A percentile compares a stretch with the other conserved stretches of the same genome.
phyloP scores from a whole-genome alignment of 208 protist species.

The Angomonas deanei region DNA sequence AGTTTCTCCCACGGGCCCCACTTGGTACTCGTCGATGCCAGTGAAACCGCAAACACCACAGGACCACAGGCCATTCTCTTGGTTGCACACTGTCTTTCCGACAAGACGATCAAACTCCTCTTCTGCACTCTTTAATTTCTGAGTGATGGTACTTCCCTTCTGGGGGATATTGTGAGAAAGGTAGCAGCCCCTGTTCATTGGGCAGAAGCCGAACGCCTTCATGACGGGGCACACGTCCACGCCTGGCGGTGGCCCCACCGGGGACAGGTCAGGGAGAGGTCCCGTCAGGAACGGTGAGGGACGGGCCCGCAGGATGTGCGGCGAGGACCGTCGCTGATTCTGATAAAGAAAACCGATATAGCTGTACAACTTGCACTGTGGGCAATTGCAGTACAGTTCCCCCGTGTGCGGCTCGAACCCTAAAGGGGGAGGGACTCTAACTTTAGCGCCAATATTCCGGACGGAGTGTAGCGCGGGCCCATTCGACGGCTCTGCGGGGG shows the following conservation, averaged over 20 bases:
- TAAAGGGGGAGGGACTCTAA: not conserved
- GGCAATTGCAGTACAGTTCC: constrained; percentile 37
- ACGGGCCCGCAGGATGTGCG: constrained; percentile 64
- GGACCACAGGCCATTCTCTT: constrained; percentile 42
- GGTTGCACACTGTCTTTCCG: constrained; percentile 27
- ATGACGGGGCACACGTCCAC: constrained; percentile 57
- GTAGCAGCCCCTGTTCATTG: constrained; percentile 64
- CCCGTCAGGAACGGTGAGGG: constrained; percentile 49
- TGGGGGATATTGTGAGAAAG: constrained; percentile 42
- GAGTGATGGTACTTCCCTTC: not conserved
- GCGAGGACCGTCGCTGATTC: constrained; percentile 70
- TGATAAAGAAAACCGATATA: constrained; percentile 63
- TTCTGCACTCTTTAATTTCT: constrained; percentile 24
- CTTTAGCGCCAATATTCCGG: not conserved
- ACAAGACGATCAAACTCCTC: constrained; percentile 55
- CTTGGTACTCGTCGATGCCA: constrained; percentile 45
- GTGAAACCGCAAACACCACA: constrained; percentile 76
- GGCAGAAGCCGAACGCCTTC: constrained; percentile 74
- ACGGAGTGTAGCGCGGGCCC: not conserved
- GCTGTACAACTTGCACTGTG: constrained; percentile 61
- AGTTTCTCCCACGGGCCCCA: constrained; percentile 56
- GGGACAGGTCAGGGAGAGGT: constrained; percentile 15
- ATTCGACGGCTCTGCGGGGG: not conserved
- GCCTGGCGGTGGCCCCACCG: constrained; percentile 13
- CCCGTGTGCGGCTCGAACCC: not conserved